Percentiles rank a stretch among this genome's conserved stretches.
These are phyloP conservation scores for Fusarium hainanense DNA, from an alignment of 2,329 filamentous ascomycete species.

Conservation along the genomic window DNA sequence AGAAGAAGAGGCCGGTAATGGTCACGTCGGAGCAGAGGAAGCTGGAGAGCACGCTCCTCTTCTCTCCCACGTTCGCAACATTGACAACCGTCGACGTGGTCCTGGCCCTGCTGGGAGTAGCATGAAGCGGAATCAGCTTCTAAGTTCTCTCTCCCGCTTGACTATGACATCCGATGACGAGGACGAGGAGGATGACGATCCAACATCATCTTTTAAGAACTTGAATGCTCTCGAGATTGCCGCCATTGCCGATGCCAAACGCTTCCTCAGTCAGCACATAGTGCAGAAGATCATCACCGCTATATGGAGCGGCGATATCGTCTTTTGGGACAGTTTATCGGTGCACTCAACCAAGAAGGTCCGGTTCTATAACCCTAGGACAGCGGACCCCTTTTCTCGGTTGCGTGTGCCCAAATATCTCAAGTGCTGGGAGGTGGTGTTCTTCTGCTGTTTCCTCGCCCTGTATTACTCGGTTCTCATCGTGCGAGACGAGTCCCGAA, in stretches of 20 bases:
- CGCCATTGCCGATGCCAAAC: slow-evolving; percentile 82
- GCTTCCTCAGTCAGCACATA: slow-evolving; percentile 81
- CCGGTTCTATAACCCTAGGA: slow-evolving; percentile 76
- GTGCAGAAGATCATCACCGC: slow-evolving; percentile 86
- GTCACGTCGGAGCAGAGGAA: slow-evolving; percentile 52
- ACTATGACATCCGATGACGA: slow-evolving; percentile 55
- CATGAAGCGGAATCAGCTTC: slow-evolving; percentile 59
- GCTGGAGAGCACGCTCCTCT: slow-evolving; percentile 62
- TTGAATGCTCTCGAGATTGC: slow-evolving; percentile 91
- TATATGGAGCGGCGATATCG: slow-evolving; percentile 87
- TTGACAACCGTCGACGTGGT: slow-evolving; percentile 34
- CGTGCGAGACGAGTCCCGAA: slow-evolving; percentile 71
- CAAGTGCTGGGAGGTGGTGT: slow-evolving; percentile 84
- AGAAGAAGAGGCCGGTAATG: slow-evolving; percentile 25
- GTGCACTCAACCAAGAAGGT: slow-evolving; percentile 79
- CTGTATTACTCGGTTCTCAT: slow-evolving; percentile 91
- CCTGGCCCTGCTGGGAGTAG: slow-evolving; percentile 52
- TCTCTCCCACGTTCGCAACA: slow-evolving; percentile 51
- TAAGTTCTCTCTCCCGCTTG: slow-evolving; percentile 67
- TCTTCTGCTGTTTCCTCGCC: slow-evolving; percentile 79
- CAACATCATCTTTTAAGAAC: slow-evolving; percentile 78
- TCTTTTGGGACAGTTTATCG: slow-evolving; percentile 86
- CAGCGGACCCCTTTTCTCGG: slow-evolving; percentile 78
- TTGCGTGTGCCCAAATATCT: slow-evolving; percentile 84
- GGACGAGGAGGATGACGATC: slow-evolving; percentile 62